Percentiles rank a stretch among this genome's conserved stretches.
Evolutionary conservation across 2,329 filamentous ascomycete species (phyloP).

Genomic region (Talaromyces sp.): DNA sequence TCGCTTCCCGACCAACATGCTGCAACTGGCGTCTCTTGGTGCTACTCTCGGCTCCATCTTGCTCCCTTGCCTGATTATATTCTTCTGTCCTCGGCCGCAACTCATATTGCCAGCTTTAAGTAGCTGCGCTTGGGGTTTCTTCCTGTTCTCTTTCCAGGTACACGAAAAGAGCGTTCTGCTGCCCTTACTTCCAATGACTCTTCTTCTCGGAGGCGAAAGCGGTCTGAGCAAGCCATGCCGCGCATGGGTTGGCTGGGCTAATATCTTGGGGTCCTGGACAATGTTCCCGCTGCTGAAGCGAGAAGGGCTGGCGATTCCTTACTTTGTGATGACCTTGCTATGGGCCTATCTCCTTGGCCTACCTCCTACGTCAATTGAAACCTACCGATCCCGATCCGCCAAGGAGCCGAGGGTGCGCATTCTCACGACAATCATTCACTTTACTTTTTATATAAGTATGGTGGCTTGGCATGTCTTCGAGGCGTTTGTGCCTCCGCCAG

Average conservation of each 20-base stretch:
- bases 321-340: constrained; percentile 73
- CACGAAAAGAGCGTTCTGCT: constrained; percentile 96
- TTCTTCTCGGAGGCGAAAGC: constrained; percentile 71
- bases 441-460: constrained; percentile 71
- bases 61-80: constrained; percentile 72
- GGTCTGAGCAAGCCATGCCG: constrained; percentile 71
- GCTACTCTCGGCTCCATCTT: constrained; percentile 71
- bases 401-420: constrained; percentile 37
- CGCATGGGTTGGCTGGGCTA: constrained; percentile 94
- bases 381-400: constrained; percentile 53
- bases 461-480: constrained; percentile 74
- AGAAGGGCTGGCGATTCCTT: constrained; percentile 78
- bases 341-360: constrained; percentile 90
- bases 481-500: constrained; percentile 60
- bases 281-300: constrained; percentile 85
- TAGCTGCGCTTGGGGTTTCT: constrained; percentile 90
- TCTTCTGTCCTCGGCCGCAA: constrained; percentile 69
- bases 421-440: constrained; percentile 65
- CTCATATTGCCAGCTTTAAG: constrained; percentile 76
- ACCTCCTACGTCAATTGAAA: constrained; percentile 66
- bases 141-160: constrained; percentile 95
- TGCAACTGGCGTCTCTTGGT: constrained; percentile 70
- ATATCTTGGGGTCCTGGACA: constrained; percentile 83
- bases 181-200: constrained; percentile 86
- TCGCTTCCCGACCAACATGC: constrained; percentile 60